Percentiles rank a stretch among this genome's conserved stretches.
Evolutionary conservation across 2,329 filamentous ascomycete genomes (phyloP).

Genomic region (Tolypocladium amazonense): DNA sequence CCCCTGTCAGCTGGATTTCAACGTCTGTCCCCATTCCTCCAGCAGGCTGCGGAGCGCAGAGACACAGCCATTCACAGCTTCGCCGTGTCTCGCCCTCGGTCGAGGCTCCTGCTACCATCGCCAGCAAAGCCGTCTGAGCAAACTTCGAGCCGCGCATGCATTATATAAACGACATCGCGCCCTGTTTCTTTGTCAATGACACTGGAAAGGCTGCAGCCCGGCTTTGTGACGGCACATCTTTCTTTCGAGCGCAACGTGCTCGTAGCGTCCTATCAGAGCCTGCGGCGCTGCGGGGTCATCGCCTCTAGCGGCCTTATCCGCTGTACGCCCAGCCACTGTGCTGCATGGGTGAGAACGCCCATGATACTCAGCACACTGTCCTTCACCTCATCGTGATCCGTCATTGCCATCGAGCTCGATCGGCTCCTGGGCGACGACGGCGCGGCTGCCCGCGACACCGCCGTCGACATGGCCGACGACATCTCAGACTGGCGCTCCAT

Average conservation of each 20-base stretch:
- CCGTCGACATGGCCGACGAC: constrained; percentile 3
- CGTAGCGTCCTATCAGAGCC: not conserved
- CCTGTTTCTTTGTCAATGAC: too few species aligned
- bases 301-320: not conserved
- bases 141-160: not conserved
- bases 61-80: not conserved
- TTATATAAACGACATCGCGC: not conserved
- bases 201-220: too few species aligned
- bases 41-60: not conserved
- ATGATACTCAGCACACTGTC: not conserved
- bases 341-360: not conserved
- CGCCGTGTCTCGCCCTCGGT: not conserved
- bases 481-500: constrained; percentile 61
- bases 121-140: not conserved
- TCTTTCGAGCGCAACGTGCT: not conserved
- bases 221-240: not conserved
- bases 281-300: not conserved
- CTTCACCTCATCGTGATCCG: not conserved
- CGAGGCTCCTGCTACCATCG: not conserved
- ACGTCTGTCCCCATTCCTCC: not conserved
- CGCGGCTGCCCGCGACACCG: not conserved
- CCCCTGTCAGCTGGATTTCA: too few species aligned
- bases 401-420: not conserved
- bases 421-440: not conserved
- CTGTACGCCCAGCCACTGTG: too few species aligned